Evolutionary conservation across 768 basidiomycete genomes (phyloP).

Genomic region (Mycena floridula): DNA sequence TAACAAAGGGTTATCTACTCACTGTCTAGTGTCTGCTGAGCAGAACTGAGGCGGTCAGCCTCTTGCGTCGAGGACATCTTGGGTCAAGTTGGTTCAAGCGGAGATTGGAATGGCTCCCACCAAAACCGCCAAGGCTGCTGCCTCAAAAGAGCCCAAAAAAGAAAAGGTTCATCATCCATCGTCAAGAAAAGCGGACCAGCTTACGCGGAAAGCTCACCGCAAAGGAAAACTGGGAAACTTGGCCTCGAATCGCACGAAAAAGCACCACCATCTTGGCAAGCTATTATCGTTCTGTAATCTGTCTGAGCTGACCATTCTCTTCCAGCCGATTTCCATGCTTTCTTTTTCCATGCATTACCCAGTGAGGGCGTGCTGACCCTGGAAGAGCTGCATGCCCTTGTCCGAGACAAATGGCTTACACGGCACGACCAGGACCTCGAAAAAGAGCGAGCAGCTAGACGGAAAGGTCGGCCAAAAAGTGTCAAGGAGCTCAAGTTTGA

Average conservation of each 20-base stretch:
- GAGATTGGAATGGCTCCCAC: constrained; percentile 27
- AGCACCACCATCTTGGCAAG: constrained; percentile 49
- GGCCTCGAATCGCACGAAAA: constrained; percentile 49
- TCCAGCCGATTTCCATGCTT: constrained; percentile 64
- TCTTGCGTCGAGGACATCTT: constrained; percentile 40
- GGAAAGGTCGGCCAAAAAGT: constrained; percentile 76
- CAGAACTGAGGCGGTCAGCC: constrained; percentile 53
- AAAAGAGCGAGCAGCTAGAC: constrained; percentile 49
- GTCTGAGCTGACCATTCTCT: constrained; percentile 1
- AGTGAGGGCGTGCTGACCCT: constrained; percentile 51
- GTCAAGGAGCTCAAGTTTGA: constrained; percentile 60
- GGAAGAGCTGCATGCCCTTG: constrained; percentile 57
- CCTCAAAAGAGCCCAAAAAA: constrained; percentile 34
- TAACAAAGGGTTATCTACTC: constrained; percentile 19
- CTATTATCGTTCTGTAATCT: constrained; percentile 3
- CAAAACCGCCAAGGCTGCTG: constrained; percentile 17
- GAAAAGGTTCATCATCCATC: constrained; percentile 81
- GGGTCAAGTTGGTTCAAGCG: not conserved
- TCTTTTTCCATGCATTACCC: constrained; percentile 72
- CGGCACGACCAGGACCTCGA: constrained; percentile 63
- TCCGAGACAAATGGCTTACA: constrained; percentile 68
- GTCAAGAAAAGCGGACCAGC: constrained; percentile 77
- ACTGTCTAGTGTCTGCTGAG: constrained; percentile 71
- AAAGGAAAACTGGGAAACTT: constrained; percentile 60
- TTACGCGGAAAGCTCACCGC: constrained; percentile 59